A percentile compares a stretch with the other conserved stretches of the same genome.
phyloP scores from a whole-genome alignment of 345 rosid genomes.

The Citrus mangshanensis region DNA sequence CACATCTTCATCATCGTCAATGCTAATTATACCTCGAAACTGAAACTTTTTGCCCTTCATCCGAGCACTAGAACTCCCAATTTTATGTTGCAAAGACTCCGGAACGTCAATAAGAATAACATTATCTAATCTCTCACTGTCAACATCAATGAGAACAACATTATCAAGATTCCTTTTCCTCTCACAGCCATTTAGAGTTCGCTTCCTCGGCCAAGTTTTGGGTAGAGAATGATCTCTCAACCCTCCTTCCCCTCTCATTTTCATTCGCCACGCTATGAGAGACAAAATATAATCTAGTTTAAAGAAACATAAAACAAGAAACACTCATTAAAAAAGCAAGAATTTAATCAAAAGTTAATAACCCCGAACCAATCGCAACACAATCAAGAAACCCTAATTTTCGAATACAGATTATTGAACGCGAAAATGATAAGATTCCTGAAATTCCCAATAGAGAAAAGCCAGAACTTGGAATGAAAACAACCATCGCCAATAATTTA shows the following conservation, averaged over 20 bases:
- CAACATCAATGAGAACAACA: conserved; percentile 65
- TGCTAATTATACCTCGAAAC: conserved; percentile 43
- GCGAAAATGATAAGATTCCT: neutral
- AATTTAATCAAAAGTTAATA: neutral
- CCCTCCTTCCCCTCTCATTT: conserved; percentile 39
- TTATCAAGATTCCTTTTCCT: conserved; percentile 37
- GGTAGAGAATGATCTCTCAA: conserved; percentile 39
- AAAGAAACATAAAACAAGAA: neutral
- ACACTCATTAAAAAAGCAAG: neutral
- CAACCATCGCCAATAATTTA: neutral
- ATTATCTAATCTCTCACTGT: conserved; percentile 42
- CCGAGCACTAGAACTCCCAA: conserved; percentile 32
- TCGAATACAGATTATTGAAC: neutral
- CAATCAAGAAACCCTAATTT: conserved; percentile 2
- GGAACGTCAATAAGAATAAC: conserved; percentile 63
- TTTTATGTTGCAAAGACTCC: conserved; percentile 36
- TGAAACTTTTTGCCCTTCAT: conserved; percentile 29
- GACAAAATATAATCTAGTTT: conserved; percentile 2
- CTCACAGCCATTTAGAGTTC: conserved; percentile 29
- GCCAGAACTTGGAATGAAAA: neutral
- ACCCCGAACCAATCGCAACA: neutral
- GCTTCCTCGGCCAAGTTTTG: conserved; percentile 40
- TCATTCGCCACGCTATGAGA: neutral
- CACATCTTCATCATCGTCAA: conserved; percentile 59
- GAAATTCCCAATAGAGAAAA: neutral